phyloP scores from a whole-genome alignment of 73 alveolate genomes.

The Durusdinium trenchii region DNA sequence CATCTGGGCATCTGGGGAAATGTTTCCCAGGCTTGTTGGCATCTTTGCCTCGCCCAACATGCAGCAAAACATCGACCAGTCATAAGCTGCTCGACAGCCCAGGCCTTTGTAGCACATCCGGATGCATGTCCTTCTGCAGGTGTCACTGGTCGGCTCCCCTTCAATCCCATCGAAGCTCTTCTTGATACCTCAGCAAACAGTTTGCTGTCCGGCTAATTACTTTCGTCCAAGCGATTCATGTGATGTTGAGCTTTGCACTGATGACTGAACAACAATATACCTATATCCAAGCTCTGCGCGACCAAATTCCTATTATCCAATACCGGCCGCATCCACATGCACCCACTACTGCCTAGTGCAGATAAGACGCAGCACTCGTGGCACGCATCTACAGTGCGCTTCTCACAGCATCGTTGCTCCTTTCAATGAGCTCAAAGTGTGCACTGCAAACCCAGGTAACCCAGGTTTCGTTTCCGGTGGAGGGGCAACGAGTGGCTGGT shows the following conservation, averaged over 20 bases:
- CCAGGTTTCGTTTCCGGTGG: too few species aligned
- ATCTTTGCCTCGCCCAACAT: neutral
- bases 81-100: neutral
- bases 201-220: neutral
- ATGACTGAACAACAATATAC: too few species aligned
- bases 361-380: constrained; percentile 69
- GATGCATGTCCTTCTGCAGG: constrained; percentile 86
- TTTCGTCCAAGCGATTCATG: too few species aligned
- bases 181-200: constrained; percentile 4
- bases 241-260: too few species aligned
- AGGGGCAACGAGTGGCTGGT: too few species aligned
- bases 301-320: neutral
- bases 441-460: too few species aligned
- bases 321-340: neutral
- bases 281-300: neutral
- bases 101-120: constrained; percentile 95
- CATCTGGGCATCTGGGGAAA: constrained; percentile 65
- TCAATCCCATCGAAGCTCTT: constrained; percentile 41
- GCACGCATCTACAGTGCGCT: constrained; percentile 54
- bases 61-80: neutral
- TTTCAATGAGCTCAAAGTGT: too few species aligned
- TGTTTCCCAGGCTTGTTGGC: constrained; percentile 5
- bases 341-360: too few species aligned
- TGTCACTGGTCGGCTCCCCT: constrained; percentile 51
- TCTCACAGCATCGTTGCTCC: constrained; percentile 92